Percentiles rank a stretch among this genome's conserved stretches.
These are phyloP conservation scores for Rhododendron griersonianum DNA, from an alignment of 148 eudicot species.

Conservation along the genomic window DNA sequence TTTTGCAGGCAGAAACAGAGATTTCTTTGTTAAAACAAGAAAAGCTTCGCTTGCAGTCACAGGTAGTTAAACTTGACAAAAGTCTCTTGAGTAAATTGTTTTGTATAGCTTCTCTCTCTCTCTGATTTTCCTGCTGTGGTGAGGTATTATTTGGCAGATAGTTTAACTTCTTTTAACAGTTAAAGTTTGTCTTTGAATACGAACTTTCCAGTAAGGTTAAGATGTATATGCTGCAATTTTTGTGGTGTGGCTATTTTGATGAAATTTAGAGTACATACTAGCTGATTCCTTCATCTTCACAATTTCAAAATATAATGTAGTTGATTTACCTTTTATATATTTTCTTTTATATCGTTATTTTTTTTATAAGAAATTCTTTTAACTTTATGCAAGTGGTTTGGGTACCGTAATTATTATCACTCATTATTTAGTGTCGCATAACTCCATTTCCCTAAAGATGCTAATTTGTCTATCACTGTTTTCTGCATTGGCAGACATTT, in stretches of 20 bases:
- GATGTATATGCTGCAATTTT: background rate
- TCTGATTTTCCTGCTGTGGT: background rate
- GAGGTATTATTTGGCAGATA: background rate
- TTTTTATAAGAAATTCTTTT: too few species aligned
- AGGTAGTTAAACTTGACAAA: slow-evolving; percentile 21
- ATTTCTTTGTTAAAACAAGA: slow-evolving; percentile 88
- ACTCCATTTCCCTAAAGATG: background rate
- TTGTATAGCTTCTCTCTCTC: background rate
- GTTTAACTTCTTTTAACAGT: background rate
- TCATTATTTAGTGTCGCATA: background rate
- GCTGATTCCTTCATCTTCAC: background rate
- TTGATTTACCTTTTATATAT: background rate
- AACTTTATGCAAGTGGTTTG: background rate
- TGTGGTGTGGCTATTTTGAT: background rate
- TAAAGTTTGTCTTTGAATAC: background rate
- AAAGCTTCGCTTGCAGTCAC: slow-evolving; percentile 82
- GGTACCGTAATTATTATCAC: background rate
- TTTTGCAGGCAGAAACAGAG: slow-evolving; percentile 76
- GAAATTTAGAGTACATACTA: background rate
- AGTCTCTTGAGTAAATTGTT: background rate
- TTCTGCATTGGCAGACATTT: background rate
- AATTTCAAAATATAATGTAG: background rate
- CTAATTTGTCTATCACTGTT: background rate
- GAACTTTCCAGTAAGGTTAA: background rate
- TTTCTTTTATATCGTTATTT: background rate